These are phyloP conservation scores for Fraxinus sp. DNA, from an alignment of 305 asterid genomes.

Conservation along the genomic window DNA sequence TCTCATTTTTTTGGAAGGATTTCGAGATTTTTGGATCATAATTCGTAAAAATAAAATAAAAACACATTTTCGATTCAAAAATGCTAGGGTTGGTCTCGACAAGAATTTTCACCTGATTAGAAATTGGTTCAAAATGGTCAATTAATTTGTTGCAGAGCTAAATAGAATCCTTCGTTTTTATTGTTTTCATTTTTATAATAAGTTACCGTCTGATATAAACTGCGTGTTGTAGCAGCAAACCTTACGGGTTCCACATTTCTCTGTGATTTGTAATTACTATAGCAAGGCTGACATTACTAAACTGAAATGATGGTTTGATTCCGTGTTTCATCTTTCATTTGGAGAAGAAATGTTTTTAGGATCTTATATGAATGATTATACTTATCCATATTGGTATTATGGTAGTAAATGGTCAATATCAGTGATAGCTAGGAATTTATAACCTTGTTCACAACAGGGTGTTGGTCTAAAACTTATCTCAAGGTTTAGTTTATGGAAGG, in stretches of 20 bases:
- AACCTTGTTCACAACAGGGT: background rate
- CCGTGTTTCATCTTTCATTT: background rate
- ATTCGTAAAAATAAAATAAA: slow-evolving; percentile 6
- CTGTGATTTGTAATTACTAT: background rate
- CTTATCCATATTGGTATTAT: background rate
- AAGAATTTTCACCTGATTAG: background rate
- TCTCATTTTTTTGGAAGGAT: background rate
- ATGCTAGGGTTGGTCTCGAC: background rate
- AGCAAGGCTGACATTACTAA: background rate
- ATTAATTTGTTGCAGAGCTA: background rate
- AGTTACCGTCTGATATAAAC: background rate
- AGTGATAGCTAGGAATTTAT: background rate
- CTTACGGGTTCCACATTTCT: background rate
- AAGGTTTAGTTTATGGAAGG: background rate
- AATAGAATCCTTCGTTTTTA: background rate
- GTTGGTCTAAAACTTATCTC: background rate
- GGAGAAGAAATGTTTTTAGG: background rate
- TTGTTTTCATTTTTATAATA: background rate
- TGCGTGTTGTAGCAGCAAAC: background rate
- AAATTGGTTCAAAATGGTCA: background rate
- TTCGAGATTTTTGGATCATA: slow-evolving; percentile 7
- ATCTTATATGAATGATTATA: background rate
- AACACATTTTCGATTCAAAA: background rate
- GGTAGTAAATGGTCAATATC: background rate
- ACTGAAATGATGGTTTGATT: background rate